Conservation (phyloP, 352 stramenopile species). For the Phytopythium oedochilum region DNA sequence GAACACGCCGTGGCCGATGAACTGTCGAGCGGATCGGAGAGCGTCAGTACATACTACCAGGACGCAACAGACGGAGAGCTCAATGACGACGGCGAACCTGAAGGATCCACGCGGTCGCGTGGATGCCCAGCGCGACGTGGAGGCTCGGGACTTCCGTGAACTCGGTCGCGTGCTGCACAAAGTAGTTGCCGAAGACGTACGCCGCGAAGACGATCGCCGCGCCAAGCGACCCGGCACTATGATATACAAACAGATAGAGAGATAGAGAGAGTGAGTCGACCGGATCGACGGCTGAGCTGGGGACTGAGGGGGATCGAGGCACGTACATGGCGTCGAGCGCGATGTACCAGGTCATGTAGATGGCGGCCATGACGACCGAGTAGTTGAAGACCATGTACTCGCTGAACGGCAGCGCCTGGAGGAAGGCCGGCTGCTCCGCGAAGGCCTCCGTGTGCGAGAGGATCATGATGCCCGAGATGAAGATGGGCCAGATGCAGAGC, state of each 20-base stretch:
- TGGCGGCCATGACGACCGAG: slow-evolving; percentile 33
- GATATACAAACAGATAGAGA: not conserved
- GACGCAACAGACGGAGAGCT: not conserved
- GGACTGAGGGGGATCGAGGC: not conserved
- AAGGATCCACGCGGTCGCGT: slow-evolving; percentile 64
- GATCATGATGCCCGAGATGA: slow-evolving; percentile 70
- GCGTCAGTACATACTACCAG: not conserved
- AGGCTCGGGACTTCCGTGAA: slow-evolving; percentile 36
- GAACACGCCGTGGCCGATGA: slow-evolving; percentile 85
- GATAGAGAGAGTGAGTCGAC: not conserved
- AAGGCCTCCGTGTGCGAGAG: slow-evolving; percentile 38
- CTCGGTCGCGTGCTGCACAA: slow-evolving; percentile 25
- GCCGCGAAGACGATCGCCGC: slow-evolving; percentile 41
- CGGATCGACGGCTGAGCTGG: too few relatives aligned
- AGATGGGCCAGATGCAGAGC: slow-evolving; percentile 81
- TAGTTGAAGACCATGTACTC: slow-evolving; percentile 65
- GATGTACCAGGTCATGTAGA: slow-evolving; percentile 86
- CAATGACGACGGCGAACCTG: too few relatives aligned
- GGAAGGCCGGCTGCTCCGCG: slow-evolving; percentile 14
- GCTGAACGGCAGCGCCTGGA: slow-evolving; percentile 22
- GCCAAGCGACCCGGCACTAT: slow-evolving; percentile 42
- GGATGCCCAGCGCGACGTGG: slow-evolving; percentile 48
- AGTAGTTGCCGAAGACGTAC: slow-evolving; percentile 61
- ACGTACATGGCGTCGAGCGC: slow-evolving; percentile 47
- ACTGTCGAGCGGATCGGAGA: too few relatives aligned